phyloP scores from a whole-genome alignment of 2,329 filamentous ascomycete genomes.

The Aspergillus amoenus region DNA sequence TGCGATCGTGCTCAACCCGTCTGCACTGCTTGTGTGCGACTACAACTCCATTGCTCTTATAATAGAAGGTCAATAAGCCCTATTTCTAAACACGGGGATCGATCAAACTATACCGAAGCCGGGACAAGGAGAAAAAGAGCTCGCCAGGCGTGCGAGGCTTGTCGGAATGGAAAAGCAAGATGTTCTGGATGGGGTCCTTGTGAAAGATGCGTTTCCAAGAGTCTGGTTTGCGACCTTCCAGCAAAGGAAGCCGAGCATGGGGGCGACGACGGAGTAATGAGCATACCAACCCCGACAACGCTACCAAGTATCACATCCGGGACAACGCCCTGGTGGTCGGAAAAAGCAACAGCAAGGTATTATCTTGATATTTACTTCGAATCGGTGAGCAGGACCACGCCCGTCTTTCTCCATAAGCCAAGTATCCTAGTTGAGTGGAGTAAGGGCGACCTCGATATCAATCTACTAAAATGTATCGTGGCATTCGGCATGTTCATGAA shows the following conservation, averaged over 20 bases:
- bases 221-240: not conserved
- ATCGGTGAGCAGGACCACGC: not conserved
- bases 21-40: not conserved
- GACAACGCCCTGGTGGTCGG: not conserved
- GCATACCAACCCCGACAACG: not conserved
- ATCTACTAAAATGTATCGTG: not conserved
- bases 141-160: not conserved
- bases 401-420: not conserved
- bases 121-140: not conserved
- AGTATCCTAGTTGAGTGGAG: not conserved
- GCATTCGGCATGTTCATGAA: not conserved
- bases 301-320: not conserved
- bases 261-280: not conserved
- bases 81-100: not conserved
- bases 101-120: not conserved
- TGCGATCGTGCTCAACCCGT: not conserved
- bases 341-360: not conserved
- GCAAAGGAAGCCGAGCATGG: not conserved
- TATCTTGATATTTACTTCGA: constrained; percentile 1
- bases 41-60: not conserved
- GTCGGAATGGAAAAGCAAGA: not conserved
- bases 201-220: not conserved
- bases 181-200: constrained; percentile 1
- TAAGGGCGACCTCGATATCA: not conserved
- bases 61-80: not conserved